These are phyloP conservation scores for Jamesozyma hellenica DNA, from an alignment of 805 yeast genomes.

Conservation along the genomic window DNA sequence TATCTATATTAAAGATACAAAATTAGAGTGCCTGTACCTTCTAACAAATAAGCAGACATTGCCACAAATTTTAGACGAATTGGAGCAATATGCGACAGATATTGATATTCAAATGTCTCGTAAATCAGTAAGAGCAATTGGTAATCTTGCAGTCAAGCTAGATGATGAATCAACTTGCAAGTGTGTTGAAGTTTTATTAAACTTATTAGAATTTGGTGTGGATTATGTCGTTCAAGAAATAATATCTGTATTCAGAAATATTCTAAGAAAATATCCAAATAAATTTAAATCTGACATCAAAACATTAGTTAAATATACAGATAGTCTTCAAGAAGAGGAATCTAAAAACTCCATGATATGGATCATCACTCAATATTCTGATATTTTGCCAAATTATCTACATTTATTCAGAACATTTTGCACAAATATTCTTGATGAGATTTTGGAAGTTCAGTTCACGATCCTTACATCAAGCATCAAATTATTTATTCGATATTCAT, in stretches of 20 bases:
- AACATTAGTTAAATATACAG: constrained; percentile 35
- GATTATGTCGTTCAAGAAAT: constrained; percentile 75
- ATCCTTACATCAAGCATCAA: constrained; percentile 67
- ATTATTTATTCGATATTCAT: constrained; percentile 49
- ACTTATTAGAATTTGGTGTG: constrained; percentile 52
- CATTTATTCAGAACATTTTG: constrained; percentile 28
- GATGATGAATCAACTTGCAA: constrained; percentile 43
- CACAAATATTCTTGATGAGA: constrained; percentile 45
- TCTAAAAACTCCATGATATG: constrained; percentile 71
- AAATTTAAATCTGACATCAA: constrained; percentile 38
- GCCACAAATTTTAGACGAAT: constrained; percentile 54
- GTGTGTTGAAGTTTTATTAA: constrained; percentile 55
- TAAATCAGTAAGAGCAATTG: constrained; percentile 81
- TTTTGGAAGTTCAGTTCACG: constrained; percentile 64
- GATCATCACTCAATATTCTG: constrained; percentile 70
- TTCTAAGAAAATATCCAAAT: constrained; percentile 66
- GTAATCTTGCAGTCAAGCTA: constrained; percentile 75
- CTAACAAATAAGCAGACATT: constrained; percentile 60
- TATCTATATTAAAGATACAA: constrained; percentile 79
- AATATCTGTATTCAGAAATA: constrained; percentile 62
- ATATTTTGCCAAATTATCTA: constrained; percentile 30
- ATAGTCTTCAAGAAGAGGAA: constrained; percentile 62
- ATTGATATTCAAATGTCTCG: constrained; percentile 79
- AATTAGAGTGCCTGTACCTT: constrained; percentile 74
- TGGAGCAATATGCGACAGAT: constrained; percentile 80